Evolutionary conservation across 371 early-diverging fungal genomes (phyloP).

Genomic region (Apophysomyces elegans): DNA sequence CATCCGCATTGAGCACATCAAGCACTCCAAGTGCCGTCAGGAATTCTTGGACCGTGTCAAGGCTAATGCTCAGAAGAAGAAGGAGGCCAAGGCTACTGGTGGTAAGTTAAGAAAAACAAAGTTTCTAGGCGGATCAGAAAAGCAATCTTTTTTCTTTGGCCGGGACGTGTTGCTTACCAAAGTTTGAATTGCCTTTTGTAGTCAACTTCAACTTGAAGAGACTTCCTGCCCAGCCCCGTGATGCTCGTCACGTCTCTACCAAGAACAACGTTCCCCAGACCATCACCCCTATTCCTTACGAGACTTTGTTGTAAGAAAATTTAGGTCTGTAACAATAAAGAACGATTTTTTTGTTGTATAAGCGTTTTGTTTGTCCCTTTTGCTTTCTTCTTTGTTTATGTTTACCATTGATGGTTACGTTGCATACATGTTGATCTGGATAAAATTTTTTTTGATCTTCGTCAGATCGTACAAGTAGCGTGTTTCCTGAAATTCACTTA

Average conservation of each 20-base stretch:
- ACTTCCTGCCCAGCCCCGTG: constrained; percentile 91
- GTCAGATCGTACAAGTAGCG: too few relatives aligned
- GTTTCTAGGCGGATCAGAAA: too few relatives aligned
- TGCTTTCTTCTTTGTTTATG: neutral
- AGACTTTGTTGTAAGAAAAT: constrained; percentile 74
- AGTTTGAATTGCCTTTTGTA: constrained; percentile 23
- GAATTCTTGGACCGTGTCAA: constrained; percentile 98
- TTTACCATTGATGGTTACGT: neutral
- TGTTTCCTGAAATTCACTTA: too few relatives aligned
- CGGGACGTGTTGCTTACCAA: neutral
- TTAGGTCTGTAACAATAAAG: constrained; percentile 5
- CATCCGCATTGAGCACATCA: constrained; percentile 98
- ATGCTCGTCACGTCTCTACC: constrained; percentile 88
- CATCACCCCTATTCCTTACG: constrained; percentile 94
- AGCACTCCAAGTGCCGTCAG: constrained; percentile 99
- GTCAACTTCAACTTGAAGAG: constrained; percentile 87
- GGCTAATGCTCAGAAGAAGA: constrained; percentile 87
- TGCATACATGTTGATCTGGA: too few relatives aligned
- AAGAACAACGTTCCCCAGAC: constrained; percentile 91
- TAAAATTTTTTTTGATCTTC: too few relatives aligned
- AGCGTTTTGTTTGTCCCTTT: neutral
- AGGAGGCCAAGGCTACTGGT: constrained; percentile 77
- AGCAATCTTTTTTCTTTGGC: too few relatives aligned
- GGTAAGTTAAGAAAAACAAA: constrained; percentile 25
- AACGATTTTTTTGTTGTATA: constrained; percentile 8